Evolutionary conservation across 441 rosid species (phyloP), one percentile per base, ranked within the genome.

Genomic region (Euphorbia schlechtendalii): DNA sequence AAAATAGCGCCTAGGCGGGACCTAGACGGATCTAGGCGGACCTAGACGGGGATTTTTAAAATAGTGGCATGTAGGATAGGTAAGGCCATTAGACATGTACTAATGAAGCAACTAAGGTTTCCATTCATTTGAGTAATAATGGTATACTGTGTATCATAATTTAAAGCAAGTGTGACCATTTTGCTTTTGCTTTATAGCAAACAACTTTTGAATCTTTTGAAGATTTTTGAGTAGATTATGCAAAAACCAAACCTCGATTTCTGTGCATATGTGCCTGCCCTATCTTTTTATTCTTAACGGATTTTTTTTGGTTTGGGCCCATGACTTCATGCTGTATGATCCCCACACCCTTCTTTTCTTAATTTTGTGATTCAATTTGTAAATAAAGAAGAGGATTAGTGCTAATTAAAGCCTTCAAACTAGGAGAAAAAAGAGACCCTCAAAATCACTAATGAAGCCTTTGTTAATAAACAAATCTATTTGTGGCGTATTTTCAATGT

Each of bases 141-240:
- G 17, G 51, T 46, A 14, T 46, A 46, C 15, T 46, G 3, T 32
- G 3, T 2, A 2, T 2, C 6, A 32, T 32, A 32, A 32, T 32
- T 32, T 1, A 46, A 46, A 46, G 51, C 51, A 46, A 15, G 51
- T 46, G 51, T 46, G 51, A 46, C 51, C 51, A 46, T 46, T 46
- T 46, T 46, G 51, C 51, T 46, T 32, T 32, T 32, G 34, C 34
- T 32, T 32, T 32, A 32, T 32, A 32, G 34, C 34, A 32, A 32
- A 32, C 34, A 32, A 32, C 34, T 32, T 46, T 46, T 17, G 81
- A 73, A 76, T 76, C 77, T 75, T 83, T 81, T 69, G 64, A 58
- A 75, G 78, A 72, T 74, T 77, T 73, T 79, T 73, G 77, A 72
- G 74, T 36, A 71, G 76, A 77, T 83, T 59, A 75, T 79, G 65